Conservation (phyloP, 1,284 basidiomycete species). For the Tilletiaria anomala region DNA sequence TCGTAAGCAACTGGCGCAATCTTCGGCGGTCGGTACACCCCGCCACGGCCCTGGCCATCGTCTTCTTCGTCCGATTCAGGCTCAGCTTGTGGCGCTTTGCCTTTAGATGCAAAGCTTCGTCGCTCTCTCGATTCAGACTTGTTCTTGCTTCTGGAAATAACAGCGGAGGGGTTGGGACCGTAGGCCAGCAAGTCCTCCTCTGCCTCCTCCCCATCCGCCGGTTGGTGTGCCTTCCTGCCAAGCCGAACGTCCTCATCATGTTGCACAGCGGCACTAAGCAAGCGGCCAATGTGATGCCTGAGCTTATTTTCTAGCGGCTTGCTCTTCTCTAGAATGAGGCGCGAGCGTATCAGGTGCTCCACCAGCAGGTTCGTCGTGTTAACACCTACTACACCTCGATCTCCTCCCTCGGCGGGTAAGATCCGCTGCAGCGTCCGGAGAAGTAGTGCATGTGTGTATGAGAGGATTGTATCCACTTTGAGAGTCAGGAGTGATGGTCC, state of each 20-base stretch:
- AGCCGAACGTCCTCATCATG: no score
- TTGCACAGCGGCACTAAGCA: not conserved
- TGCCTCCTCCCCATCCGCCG: constrained; percentile 18
- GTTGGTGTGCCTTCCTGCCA: constrained; percentile 50
- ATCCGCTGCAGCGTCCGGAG: constrained; percentile 42
- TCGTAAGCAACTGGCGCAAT: constrained; percentile 80
- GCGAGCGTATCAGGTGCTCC: constrained; percentile 16
- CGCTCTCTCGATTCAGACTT: not conserved
- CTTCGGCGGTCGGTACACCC: constrained; percentile 78
- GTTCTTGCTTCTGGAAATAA: constrained; percentile 12
- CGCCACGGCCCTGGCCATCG: constrained; percentile 37
- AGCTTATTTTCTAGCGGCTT: constrained; percentile 61
- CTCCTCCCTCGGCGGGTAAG: constrained; percentile 14
- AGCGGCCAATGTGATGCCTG: constrained; percentile 73
- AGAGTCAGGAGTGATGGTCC: constrained; percentile 56
- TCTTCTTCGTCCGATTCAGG: constrained; percentile 33
- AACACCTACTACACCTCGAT: constrained; percentile 17
- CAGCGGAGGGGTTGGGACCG: constrained; percentile 59
- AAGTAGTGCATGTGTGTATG: constrained; percentile 72
- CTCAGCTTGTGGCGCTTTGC: constrained; percentile 39
- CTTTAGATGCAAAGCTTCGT: constrained; percentile 2
- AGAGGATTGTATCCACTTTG: constrained; percentile 71
- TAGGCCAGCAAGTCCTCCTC: constrained; percentile 64
- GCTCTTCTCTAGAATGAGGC: constrained; percentile 42
- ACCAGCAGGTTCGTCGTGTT: constrained; percentile 10